Percentiles rank a stretch among this genome's conserved stretches.
phyloP scores from a whole-genome alignment of 2,329 filamentous ascomycete species.

The Endocalyx cinctus region DNA sequence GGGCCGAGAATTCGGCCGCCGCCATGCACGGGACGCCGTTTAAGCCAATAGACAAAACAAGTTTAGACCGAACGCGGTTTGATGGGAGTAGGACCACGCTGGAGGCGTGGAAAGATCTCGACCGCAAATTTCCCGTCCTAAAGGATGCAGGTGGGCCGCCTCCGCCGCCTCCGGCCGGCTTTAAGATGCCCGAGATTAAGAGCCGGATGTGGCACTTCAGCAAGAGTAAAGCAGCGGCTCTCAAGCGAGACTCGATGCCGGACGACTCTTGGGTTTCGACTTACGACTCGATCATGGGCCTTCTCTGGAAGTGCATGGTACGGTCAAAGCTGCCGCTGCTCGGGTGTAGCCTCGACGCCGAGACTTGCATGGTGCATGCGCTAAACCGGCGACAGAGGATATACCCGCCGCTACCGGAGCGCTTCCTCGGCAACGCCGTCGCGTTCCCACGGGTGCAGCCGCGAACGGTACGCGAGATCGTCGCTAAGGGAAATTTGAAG shows the following conservation, averaged over 20 bases:
- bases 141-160: conserved; percentile 12
- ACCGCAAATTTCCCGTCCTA: conserved; percentile 4
- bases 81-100: neutral
- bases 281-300: conserved; percentile 21
- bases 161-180: conserved; percentile 16
- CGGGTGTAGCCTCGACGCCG: conserved; percentile 7
- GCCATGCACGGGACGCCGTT: conserved; percentile 9
- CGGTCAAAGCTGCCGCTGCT: conserved; percentile 16
- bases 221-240: conserved; percentile 10
- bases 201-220: conserved; percentile 19
- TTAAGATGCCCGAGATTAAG: conserved; percentile 18
- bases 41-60: neutral
- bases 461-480: conserved; percentile 11
- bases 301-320: conserved; percentile 19
- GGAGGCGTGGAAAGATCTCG: conserved; percentile 6
- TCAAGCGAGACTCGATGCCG: conserved; percentile 12
- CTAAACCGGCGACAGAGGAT: conserved; percentile 18
- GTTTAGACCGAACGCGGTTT: conserved; percentile 4
- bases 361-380: conserved; percentile 16
- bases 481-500: conserved; percentile 9
- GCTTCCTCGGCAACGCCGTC: conserved; percentile 19
- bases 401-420: conserved; percentile 17
- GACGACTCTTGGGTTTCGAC: conserved; percentile 17
- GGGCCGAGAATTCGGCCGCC: conserved; percentile 20
- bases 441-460: conserved; percentile 11